These are phyloP conservation scores for Diaporthe destruens DNA, from an alignment of 2,329 filamentous ascomycete genomes.

Conservation along the genomic window DNA sequence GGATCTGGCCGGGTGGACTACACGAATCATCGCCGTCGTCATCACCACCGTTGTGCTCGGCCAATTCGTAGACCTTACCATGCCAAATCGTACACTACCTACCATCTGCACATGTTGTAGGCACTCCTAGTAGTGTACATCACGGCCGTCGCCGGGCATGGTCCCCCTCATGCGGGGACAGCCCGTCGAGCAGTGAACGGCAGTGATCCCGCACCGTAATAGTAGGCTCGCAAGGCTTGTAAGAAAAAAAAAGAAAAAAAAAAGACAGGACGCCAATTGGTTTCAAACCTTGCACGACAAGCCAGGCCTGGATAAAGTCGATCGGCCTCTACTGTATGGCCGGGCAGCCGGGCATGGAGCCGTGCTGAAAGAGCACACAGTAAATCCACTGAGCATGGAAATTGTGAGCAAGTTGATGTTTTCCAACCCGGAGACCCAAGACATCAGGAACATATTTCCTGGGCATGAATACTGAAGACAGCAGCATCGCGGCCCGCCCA, in stretches of 20 bases:
- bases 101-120: not conserved
- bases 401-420: not conserved
- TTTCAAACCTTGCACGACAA: not conserved
- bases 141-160: not conserved
- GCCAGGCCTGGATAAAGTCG: not conserved
- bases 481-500: not conserved
- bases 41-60: not conserved
- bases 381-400: too few relatives aligned
- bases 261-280: not conserved
- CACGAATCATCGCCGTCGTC: not conserved
- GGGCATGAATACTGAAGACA: not conserved
- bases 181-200: not conserved
- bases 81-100: too few relatives aligned
- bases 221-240: not conserved
- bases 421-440: not conserved
- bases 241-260: not conserved
- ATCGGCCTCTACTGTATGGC: not conserved
- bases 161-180: not conserved
- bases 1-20: not conserved
- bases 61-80: not conserved
- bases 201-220: slow-evolving; percentile 1
- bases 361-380: not conserved
- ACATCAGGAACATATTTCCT: not conserved
- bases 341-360: not conserved
- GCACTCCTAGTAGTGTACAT: not conserved